Evolutionary conservation across 345 rosid species (phyloP).

Genomic region (Hevea brasiliensis): DNA sequence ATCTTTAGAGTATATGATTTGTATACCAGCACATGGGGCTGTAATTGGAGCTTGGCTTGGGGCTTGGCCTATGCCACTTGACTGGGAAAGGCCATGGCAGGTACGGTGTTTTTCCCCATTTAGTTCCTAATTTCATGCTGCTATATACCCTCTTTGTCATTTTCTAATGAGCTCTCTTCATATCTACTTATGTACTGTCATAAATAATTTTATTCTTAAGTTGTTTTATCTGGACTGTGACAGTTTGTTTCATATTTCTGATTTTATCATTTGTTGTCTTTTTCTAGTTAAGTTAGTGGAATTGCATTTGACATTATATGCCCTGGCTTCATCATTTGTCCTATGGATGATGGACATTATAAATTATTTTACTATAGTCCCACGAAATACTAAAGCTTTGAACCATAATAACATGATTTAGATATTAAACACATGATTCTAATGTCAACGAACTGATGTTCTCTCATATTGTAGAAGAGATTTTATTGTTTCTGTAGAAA

Average conservation of each 20-base stretch:
- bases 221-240: not conserved
- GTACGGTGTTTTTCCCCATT: conserved; percentile 31
- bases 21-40: conserved; percentile 79
- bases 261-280: not conserved
- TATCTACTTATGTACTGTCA: too few relatives aligned
- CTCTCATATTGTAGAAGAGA: not conserved
- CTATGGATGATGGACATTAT: not conserved
- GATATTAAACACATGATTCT: not conserved
- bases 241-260: not conserved
- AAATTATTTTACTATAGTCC: not conserved
- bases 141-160: not conserved
- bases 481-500: not conserved
- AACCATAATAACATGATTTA: not conserved
- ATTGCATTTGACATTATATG: not conserved
- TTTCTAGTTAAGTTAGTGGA: too few relatives aligned
- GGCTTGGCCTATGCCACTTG: conserved; percentile 99
- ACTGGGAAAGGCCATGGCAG: conserved; percentile 99
- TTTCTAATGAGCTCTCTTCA: not conserved
- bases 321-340: not conserved
- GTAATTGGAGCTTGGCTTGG: conserved; percentile 93
- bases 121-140: not conserved
- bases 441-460: not conserved
- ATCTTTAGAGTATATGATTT: conserved; percentile 61
- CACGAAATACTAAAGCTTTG: not conserved
- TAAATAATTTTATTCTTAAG: not conserved